These are phyloP conservation scores for Bipolaris zeicola DNA, from an alignment of 2,329 filamentous ascomycete genomes.

Conservation along the genomic window DNA sequence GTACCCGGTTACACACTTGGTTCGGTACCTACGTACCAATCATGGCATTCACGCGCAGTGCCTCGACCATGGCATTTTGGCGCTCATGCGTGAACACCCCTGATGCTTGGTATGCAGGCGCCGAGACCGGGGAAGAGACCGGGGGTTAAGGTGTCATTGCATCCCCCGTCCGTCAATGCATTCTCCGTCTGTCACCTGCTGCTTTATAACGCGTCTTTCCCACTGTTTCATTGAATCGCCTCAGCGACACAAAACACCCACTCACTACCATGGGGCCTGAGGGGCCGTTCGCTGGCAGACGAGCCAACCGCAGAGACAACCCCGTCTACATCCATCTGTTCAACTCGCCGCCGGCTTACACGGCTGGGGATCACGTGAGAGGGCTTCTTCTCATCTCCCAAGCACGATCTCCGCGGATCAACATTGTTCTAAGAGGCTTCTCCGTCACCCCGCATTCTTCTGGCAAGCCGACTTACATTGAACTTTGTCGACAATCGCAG, in stretches of 20 bases:
- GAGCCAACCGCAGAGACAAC: slow-evolving; percentile 20
- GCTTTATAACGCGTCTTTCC: not conserved
- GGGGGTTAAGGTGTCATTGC: slow-evolving; percentile 10
- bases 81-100: slow-evolving; percentile 3
- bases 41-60: not conserved
- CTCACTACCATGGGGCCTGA: slow-evolving; percentile 15
- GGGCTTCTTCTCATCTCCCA: slow-evolving; percentile 30
- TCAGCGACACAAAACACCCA: not conserved
- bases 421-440: slow-evolving; percentile 22
- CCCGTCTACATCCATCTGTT: slow-evolving; percentile 25
- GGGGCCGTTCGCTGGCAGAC: slow-evolving; percentile 10
- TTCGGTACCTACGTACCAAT: not conserved
- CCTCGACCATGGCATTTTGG: slow-evolving; percentile 8
- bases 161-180: not conserved
- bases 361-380: slow-evolving; percentile 27
- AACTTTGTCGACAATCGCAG: slow-evolving; percentile 25
- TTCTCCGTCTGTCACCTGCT: not conserved
- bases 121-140: slow-evolving; percentile 5
- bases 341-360: slow-evolving; percentile 22
- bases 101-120: slow-evolving; percentile 9
- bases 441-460: slow-evolving; percentile 18
- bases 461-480: slow-evolving; percentile 16
- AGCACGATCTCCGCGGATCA: slow-evolving; percentile 26
- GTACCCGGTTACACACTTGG: too few relatives aligned
- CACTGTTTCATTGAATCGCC: not conserved